phyloP scores from a whole-genome alignment of 441 rosid species.

The Breynia disticha region DNA sequence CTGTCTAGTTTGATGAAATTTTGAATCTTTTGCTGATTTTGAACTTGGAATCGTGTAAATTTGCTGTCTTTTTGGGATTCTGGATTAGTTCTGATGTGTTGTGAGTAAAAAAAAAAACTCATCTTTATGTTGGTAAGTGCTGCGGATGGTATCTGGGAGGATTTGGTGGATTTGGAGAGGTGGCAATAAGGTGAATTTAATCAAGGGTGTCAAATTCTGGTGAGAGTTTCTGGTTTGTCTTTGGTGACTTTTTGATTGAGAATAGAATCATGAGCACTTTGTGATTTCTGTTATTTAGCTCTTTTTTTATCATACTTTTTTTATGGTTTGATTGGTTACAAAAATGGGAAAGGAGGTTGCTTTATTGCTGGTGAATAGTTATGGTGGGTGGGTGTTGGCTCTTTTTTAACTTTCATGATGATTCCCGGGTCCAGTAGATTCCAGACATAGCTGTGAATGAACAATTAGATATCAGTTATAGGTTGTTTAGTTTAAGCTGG shows the following conservation, averaged over 20 bases:
- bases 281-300: conserved; percentile 11
- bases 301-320: conserved; percentile 1
- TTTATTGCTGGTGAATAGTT: conserved; percentile 2
- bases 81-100: no score
- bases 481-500: neutral
- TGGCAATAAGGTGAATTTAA: neutral
- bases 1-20: no score
- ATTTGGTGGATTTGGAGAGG: neutral
- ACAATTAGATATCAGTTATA: conserved; percentile 5
- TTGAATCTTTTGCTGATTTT: no score
- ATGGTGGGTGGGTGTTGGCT: conserved; percentile 7
- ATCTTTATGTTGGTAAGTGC: no score
- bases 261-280: conserved; percentile 17
- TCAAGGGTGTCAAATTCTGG: conserved; percentile 18
- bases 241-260: conserved; percentile 22
- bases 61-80: no score
- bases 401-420: conserved; percentile 17
- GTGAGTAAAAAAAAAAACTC: no score
- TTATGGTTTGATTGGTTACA: conserved; percentile 6
- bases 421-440: conserved; percentile 33
- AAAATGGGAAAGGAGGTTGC: neutral
- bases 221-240: conserved; percentile 15
- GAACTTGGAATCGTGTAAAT: no score
- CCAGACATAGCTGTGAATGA: conserved; percentile 4
- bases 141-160: no score